Conservation (phyloP, 164 flowering plant species). For the Vitis cinerea region DNA sequence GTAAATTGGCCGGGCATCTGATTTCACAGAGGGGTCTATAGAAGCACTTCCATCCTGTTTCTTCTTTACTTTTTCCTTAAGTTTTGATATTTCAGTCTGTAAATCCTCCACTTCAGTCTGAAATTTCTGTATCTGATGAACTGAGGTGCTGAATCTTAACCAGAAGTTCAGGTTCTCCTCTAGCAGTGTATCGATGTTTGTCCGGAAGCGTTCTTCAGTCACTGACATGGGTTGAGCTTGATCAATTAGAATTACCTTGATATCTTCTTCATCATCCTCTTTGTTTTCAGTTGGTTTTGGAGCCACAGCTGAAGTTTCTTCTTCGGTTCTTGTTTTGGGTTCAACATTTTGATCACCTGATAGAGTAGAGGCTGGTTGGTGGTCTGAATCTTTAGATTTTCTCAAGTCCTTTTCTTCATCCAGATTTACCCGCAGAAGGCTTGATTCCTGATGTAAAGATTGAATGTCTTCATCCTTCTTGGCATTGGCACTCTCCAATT, state of each 20-base stretch:
- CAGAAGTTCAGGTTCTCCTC: conserved; percentile 74
- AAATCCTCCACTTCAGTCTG: conserved; percentile 50
- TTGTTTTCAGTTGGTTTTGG: conserved; percentile 4
- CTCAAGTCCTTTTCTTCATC: conserved; percentile 14
- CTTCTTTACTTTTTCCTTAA: conserved; percentile 32
- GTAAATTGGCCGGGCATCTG: conserved; percentile 58
- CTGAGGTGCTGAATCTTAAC: conserved; percentile 62
- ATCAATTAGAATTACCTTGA: conserved; percentile 22
- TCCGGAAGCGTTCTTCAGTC: conserved; percentile 52
- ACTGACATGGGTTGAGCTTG: conserved; percentile 26
- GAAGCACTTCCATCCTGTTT: conserved; percentile 31
- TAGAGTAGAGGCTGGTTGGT: conserved; percentile 6
- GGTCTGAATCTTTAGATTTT: conserved; percentile 14
- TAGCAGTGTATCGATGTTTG: conserved; percentile 55
- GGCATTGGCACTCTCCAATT: conserved; percentile 39
- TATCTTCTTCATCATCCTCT: conserved; percentile 29
- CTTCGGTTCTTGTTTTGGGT: conserved; percentile 9
- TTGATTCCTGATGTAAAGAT: conserved; percentile 39
- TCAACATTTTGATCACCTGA: conserved; percentile 16
- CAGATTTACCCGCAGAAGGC: conserved; percentile 25
- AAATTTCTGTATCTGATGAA: conserved; percentile 60
- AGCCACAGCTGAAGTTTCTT: background rate
- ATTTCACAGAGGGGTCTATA: conserved; percentile 25
- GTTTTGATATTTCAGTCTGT: conserved; percentile 38
- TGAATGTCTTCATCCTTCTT: conserved; percentile 59